phyloP scores from a whole-genome alignment of 2,329 filamentous ascomycete genomes.

The Fusarium coicis region DNA sequence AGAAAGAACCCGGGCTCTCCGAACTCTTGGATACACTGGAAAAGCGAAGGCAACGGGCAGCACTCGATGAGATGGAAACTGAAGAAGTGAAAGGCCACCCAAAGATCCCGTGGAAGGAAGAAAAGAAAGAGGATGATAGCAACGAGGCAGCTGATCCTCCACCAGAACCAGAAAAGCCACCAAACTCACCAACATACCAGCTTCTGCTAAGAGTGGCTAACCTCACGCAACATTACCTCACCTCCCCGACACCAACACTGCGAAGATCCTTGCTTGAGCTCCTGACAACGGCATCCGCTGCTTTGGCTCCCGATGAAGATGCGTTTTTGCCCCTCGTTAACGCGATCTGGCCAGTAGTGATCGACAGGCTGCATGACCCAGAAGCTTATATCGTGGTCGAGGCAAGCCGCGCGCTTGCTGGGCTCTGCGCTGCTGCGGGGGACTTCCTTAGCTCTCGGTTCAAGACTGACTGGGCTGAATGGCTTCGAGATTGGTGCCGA shows the following conservation, averaged over 20 bases:
- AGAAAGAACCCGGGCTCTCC: conserved; percentile 51
- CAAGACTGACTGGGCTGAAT: conserved; percentile 74
- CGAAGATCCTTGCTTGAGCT: conserved; percentile 82
- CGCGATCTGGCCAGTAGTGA: conserved; percentile 86
- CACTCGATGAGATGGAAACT: conserved; percentile 48
- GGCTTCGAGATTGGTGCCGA: conserved; percentile 62
- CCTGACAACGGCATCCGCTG: conserved; percentile 75
- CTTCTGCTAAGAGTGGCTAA: conserved; percentile 83
- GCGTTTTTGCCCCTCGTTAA: conserved; percentile 90
- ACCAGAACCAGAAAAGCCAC: conserved; percentile 62
- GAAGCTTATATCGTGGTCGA: conserved; percentile 76
- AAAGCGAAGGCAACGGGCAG: conserved; percentile 55
- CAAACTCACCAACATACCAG: conserved; percentile 82
- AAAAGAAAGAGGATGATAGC: conserved; percentile 48
- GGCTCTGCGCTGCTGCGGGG: conserved; percentile 77
- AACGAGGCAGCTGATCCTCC: conserved; percentile 51
- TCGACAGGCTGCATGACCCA: conserved; percentile 72
- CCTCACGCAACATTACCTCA: conserved; percentile 90
- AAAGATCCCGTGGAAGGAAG: conserved; percentile 52
- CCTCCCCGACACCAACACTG: conserved; percentile 82
- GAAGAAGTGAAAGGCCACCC: conserved; percentile 47
- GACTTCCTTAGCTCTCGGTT: conserved; percentile 84
- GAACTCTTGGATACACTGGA: conserved; percentile 69
- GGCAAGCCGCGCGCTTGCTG: conserved; percentile 74
- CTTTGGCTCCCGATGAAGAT: conserved; percentile 80